phyloP scores from a whole-genome alignment of 345 rosid genomes.

The Pistacia atlantica region DNA sequence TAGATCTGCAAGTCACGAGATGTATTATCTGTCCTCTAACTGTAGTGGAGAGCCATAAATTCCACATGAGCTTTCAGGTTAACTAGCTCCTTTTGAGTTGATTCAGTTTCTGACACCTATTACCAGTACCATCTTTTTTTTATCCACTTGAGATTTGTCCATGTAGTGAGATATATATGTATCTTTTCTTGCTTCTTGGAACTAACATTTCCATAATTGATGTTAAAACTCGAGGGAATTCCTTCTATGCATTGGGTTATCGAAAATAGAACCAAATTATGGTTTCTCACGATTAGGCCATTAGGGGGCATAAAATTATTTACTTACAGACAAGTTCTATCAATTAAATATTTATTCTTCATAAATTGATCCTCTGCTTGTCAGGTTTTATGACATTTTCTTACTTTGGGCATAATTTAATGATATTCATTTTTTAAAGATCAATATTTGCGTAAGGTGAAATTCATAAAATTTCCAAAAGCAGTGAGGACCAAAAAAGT shows the following conservation, averaged over 20 bases:
- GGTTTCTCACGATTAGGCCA: no score
- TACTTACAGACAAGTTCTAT: no score
- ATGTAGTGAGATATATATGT: not conserved
- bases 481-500: not conserved
- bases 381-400: not conserved
- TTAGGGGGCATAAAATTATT: no score
- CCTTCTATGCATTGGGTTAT: no score
- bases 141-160: not conserved
- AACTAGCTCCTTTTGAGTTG: not conserved
- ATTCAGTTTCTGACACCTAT: not conserved
- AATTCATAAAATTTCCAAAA: not conserved
- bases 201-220: no score
- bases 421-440: no score
- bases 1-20: not conserved
- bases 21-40: not conserved
- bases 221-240: no score
- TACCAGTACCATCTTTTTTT: not conserved
- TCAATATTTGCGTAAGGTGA: not conserved
- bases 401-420: no score
- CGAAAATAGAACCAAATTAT: no score
- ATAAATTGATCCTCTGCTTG: not conserved
- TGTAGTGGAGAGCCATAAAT: not conserved
- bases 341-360: not conserved
- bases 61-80: not conserved
- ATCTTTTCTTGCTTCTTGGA: no score